A percentile compares a stretch with the other conserved stretches of the same genome.
phyloP scores from a whole-genome alignment of 176 grass and related monocot genomes.

The Pontederia crassipes region DNA sequence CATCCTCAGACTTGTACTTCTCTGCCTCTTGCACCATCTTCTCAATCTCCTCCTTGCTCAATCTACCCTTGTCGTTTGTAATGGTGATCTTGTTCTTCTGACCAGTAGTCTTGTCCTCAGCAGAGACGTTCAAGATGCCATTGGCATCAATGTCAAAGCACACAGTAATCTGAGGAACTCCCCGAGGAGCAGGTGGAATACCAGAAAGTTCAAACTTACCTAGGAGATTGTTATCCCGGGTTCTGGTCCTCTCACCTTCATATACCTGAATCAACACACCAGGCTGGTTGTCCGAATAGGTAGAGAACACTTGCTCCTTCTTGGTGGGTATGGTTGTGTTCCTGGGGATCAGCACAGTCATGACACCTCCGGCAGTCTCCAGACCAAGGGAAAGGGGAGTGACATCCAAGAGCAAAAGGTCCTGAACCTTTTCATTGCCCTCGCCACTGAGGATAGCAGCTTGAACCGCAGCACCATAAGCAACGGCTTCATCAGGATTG shows the following conservation, averaged over 20 bases:
- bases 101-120: constrained; percentile 62
- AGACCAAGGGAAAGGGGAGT: constrained; percentile 7
- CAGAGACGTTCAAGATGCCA: constrained; percentile 53
- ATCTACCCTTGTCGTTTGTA: constrained; percentile 62
- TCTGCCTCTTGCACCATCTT: constrained; percentile 72
- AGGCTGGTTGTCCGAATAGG: constrained; percentile 44
- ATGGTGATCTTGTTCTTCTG: constrained; percentile 90
- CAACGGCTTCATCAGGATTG: constrained; percentile 15
- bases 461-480: constrained; percentile 16
- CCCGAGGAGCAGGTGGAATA: constrained; percentile 52
- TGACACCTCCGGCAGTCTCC: constrained; percentile 17
- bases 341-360: constrained; percentile 27
- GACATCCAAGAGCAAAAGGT: constrained; percentile 15
- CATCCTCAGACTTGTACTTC: constrained; percentile 67
- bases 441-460: constrained; percentile 17
- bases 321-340: constrained; percentile 61
- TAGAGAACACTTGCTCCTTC: constrained; percentile 50
- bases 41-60: constrained; percentile 78
- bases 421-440: constrained; percentile 18
- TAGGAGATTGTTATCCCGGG: constrained; percentile 48
- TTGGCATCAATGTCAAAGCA: constrained; percentile 69
- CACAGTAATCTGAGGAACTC: constrained; percentile 58
- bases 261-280: constrained; percentile 46
- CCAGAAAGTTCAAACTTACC: constrained; percentile 65
- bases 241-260: constrained; percentile 50